Conservation (phyloP, 2,329 filamentous ascomycete species). For the Talaromyces marneffei region DNA sequence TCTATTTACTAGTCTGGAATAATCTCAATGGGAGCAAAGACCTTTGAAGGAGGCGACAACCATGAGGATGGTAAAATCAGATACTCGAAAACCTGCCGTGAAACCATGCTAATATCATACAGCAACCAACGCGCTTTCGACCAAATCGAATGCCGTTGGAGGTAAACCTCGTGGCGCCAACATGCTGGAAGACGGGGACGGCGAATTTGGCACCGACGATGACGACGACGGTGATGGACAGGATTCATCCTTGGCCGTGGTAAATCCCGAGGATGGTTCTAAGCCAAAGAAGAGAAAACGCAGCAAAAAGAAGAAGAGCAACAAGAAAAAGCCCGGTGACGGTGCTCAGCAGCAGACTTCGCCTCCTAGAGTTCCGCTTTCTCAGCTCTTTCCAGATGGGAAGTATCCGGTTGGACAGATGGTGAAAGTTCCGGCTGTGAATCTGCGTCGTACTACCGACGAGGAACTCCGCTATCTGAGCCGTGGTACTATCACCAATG, state of each 20-base stretch:
- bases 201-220: slow-evolving; percentile 32
- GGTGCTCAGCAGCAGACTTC: slow-evolving; percentile 35
- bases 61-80: slow-evolving; percentile 10
- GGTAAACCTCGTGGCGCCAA: slow-evolving; percentile 42
- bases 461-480: slow-evolving; percentile 43
- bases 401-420: slow-evolving; percentile 45
- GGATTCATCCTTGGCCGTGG: slow-evolving; percentile 19
- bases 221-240: slow-evolving; percentile 21
- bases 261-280: slow-evolving; percentile 24
- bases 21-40: slow-evolving; percentile 13
- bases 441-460: slow-evolving; percentile 42
- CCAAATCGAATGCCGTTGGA: slow-evolving; percentile 24
- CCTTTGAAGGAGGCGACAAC: slow-evolving; percentile 10
- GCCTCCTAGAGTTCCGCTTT: slow-evolving; percentile 44
- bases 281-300: slow-evolving; percentile 45
- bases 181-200: slow-evolving; percentile 41
- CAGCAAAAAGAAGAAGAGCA: slow-evolving; percentile 23
- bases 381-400: slow-evolving; percentile 41
- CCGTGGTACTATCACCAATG: slow-evolving; percentile 39
- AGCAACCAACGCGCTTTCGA: slow-evolving; percentile 15
- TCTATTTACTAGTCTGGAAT: background rate
- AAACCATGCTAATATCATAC: background rate
- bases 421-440: slow-evolving; percentile 36
- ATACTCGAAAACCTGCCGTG: background rate
- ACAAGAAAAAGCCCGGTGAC: slow-evolving; percentile 13